Evolutionary conservation across 345 rosid genomes (phyloP).

Genomic region (Corymbia maculata): DNA sequence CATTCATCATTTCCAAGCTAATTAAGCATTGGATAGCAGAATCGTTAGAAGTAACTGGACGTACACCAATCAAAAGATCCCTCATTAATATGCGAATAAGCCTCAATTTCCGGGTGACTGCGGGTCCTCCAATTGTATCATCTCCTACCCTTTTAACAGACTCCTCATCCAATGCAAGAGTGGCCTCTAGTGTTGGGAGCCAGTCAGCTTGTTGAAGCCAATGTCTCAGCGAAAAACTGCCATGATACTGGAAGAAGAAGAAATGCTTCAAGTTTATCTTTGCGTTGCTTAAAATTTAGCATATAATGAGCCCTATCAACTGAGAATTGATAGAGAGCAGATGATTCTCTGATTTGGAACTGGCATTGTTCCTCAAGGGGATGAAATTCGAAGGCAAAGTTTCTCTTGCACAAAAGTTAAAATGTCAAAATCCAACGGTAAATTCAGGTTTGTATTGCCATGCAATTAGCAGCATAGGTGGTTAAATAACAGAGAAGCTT

Average conservation of each 20-base stretch:
- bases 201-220: slow-evolving; percentile 96
- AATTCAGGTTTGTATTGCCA: neutral
- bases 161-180: slow-evolving; percentile 92
- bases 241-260: slow-evolving; percentile 53
- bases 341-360: neutral
- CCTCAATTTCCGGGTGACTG: slow-evolving; percentile 77
- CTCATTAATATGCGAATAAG: slow-evolving; percentile 75
- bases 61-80: slow-evolving; percentile 90
- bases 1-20: neutral
- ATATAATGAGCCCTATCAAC: neutral
- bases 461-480: neutral
- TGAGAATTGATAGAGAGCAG: neutral
- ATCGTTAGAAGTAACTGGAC: slow-evolving; percentile 5
- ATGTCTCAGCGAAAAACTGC: slow-evolving; percentile 87
- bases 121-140: slow-evolving; percentile 95
- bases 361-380: neutral
- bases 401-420: neutral
- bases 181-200: slow-evolving; percentile 95
- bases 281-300: neutral
- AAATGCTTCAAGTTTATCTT: neutral
- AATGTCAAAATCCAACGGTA: neutral
- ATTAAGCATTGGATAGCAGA: neutral
- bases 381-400: neutral
- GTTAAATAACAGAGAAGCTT: slow-evolving; percentile 8
- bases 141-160: slow-evolving; percentile 81